Conservation (phyloP, 1,139 yeast species). For the Waltiozyma sp. region DNA sequence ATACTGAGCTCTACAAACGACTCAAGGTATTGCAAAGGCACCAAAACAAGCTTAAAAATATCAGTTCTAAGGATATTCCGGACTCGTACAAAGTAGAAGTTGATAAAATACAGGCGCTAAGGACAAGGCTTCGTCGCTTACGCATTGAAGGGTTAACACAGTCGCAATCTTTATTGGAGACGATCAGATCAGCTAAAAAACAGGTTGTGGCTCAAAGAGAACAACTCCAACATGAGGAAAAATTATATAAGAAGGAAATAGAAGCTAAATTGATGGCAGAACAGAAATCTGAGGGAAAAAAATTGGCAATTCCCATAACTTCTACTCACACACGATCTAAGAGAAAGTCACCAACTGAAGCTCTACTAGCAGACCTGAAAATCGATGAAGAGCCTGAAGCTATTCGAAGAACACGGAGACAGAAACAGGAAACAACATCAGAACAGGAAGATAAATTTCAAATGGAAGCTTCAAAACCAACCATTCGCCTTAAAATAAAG, state of each 20-base stretch:
- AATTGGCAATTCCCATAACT: no score
- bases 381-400: not conserved
- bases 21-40: conserved; percentile 3
- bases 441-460: not conserved
- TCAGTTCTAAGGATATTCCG: not conserved
- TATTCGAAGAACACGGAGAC: not conserved
- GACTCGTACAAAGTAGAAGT: not conserved
- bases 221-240: conserved; percentile 16
- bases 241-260: conserved; percentile 13
- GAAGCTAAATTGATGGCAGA: conserved; percentile 10
- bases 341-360: not conserved
- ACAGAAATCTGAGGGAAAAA: conserved; percentile 8
- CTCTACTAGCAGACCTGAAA: not conserved
- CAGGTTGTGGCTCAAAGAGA: conserved; percentile 12
- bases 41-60: not conserved
- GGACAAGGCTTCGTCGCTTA: conserved; percentile 2
- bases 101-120: not conserved
- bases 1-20: conserved; percentile 6
- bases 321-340: not conserved
- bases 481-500: conserved; percentile 5
- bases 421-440: not conserved
- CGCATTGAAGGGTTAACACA: conserved; percentile 14
- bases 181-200: conserved; percentile 14
- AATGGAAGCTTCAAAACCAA: conserved; percentile 1
- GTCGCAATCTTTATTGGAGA: conserved; percentile 13